phyloP scores from a whole-genome alignment of 306 rosid species.

The Rubus idaeus region DNA sequence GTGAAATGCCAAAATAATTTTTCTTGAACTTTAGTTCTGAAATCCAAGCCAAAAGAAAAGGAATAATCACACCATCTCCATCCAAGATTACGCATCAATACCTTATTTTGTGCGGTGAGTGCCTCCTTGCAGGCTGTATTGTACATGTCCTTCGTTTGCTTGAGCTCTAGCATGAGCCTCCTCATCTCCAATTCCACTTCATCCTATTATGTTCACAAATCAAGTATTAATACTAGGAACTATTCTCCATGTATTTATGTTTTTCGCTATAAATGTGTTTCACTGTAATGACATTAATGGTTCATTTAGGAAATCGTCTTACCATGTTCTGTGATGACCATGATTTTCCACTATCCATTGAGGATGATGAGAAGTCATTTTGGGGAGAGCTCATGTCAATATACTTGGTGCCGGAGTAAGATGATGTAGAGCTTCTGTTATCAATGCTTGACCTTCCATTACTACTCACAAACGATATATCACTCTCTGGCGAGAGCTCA shows the following conservation, averaged over 20 bases:
- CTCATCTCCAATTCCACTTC: slow-evolving; percentile 88
- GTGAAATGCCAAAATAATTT: slow-evolving; percentile 3
- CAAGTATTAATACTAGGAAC: not conserved
- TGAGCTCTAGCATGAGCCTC: slow-evolving; percentile 74
- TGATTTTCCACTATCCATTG: slow-evolving; percentile 43
- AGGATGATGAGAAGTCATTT: slow-evolving; percentile 35
- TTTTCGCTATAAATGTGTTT: not conserved
- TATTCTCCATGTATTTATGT: not conserved
- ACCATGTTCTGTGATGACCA: slow-evolving; percentile 42
- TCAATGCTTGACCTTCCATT: slow-evolving; percentile 58
- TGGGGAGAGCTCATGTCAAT: slow-evolving; percentile 33
- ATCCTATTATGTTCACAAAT: slow-evolving; percentile 42
- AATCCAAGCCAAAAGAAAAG: not conserved
- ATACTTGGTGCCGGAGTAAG: slow-evolving; percentile 44
- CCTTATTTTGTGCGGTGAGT: slow-evolving; percentile 60
- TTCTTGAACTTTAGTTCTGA: not conserved
- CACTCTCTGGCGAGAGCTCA: slow-evolving; percentile 48
- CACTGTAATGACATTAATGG: not conserved
- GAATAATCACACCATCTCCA: not conserved
- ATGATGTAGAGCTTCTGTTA: slow-evolving; percentile 38
- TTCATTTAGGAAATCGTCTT: slow-evolving; percentile 10
- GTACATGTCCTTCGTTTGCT: slow-evolving; percentile 89
- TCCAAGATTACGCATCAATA: slow-evolving; percentile 11
- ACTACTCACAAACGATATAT: slow-evolving; percentile 69
- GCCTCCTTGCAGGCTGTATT: slow-evolving; percentile 85